Conservation (phyloP, 2,329 filamentous ascomycete species). For the Neocucurbitaria cava region DNA sequence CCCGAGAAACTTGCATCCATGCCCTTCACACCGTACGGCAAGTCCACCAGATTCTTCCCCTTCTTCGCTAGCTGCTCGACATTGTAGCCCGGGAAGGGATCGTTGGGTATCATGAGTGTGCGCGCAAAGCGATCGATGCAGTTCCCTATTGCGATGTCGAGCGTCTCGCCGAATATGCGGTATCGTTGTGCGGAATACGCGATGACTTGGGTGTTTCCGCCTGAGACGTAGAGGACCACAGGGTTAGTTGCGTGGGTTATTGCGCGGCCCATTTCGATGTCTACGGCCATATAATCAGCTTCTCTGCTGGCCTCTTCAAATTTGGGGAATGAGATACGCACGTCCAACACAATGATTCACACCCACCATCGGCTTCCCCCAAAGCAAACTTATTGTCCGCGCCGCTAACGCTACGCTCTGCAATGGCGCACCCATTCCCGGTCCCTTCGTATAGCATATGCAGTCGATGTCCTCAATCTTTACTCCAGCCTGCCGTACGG, state of each 20-base stretch:
- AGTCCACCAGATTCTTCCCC: constrained; percentile 74
- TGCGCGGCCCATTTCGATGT: constrained; percentile 96
- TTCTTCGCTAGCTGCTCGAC: constrained; percentile 92
- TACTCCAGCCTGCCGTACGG: constrained; percentile 71
- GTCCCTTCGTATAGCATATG: constrained; percentile 94
- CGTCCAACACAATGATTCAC: constrained; percentile 98
- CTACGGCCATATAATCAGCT: constrained; percentile 25
- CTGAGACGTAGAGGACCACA: constrained; percentile 93
- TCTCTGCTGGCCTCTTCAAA: too few species aligned
- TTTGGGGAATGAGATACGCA: constrained; percentile 42
- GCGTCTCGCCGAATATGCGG: constrained; percentile 95
- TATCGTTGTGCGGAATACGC: constrained; percentile 94
- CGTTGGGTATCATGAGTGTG: constrained; percentile 89
- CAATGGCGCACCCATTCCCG: constrained; percentile 94
- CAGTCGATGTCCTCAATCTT: constrained; percentile 74
- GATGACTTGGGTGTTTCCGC: constrained; percentile 97
- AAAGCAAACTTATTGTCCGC: constrained; percentile 80
- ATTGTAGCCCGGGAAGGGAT: constrained; percentile 96
- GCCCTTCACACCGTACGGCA: constrained; percentile 96
- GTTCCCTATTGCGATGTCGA: constrained; percentile 97
- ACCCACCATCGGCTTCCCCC: constrained; percentile 86
- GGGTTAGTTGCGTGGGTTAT: constrained; percentile 92
- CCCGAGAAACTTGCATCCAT: constrained; percentile 99
- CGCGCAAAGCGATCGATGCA: constrained; percentile 95
- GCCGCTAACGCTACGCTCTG: constrained; percentile 86